These are phyloP conservation scores for Phaeosphaeriaceae sp. DNA, from an alignment of 2,329 filamentous ascomycete genomes.

Conservation along the genomic window DNA sequence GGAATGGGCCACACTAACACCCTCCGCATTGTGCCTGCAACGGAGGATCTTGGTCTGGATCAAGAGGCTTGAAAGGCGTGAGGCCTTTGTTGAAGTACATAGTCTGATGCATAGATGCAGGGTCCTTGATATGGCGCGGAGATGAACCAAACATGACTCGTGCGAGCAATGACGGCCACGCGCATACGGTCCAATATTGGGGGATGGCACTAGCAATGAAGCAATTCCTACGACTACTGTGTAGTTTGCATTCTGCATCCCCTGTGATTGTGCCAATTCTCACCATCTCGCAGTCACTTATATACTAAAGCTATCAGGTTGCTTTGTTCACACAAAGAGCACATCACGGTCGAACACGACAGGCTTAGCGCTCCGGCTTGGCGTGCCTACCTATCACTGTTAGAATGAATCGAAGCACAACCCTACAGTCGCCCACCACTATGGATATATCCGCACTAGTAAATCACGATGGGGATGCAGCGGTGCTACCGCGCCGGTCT, in stretches of 20 bases:
- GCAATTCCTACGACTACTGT: constrained; percentile 12
- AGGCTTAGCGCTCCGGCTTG: constrained; percentile 15
- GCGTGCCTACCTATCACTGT: constrained; percentile 1
- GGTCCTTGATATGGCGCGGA: constrained; percentile 21
- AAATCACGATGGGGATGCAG: constrained; percentile 39
- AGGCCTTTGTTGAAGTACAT: constrained; percentile 1
- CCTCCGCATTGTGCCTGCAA: constrained; percentile 59
- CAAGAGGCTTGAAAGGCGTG: constrained; percentile 49
- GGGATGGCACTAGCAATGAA: constrained; percentile 32
- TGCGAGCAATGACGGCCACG: constrained; percentile 28
- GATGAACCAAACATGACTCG: constrained; percentile 33
- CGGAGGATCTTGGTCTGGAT: constrained; percentile 58
- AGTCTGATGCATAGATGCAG: constrained; percentile 2
- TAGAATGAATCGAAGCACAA: constrained; percentile 27
- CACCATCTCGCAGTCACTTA: not conserved
- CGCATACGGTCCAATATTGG: constrained; percentile 28
- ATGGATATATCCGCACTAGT: constrained; percentile 48
- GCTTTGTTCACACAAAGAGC: constrained; percentile 3
- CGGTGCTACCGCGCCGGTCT: constrained; percentile 41
- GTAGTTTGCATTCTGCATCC: not conserved
- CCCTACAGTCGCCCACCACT: constrained; percentile 35
- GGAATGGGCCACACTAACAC: constrained; percentile 94
- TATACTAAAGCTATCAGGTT: not conserved
- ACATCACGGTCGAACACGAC: not conserved
- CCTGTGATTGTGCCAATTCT: not conserved